Evolutionary conservation across 75 land plant genomes (phyloP).

Genomic region (Pinus albicaulis): DNA sequence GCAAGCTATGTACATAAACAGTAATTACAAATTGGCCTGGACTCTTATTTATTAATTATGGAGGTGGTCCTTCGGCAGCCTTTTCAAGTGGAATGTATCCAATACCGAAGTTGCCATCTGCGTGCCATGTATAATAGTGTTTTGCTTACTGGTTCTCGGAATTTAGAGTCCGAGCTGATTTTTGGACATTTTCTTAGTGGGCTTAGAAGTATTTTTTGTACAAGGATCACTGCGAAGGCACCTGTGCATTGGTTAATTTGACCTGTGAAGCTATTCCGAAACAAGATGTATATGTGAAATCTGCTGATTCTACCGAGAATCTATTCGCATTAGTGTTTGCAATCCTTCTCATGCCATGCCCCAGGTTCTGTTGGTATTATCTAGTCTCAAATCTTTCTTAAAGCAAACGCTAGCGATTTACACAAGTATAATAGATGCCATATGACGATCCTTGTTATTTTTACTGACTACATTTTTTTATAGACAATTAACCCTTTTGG

Average conservation of each 20-base stretch:
- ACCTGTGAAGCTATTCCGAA: constrained; percentile 1
- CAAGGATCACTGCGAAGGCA: not conserved
- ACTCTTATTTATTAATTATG: constrained; percentile 1
- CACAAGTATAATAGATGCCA: too few species aligned
- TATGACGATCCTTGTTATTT: too few species aligned
- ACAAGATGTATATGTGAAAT: constrained; percentile 8
- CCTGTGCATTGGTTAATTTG: not conserved
- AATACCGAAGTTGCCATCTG: not conserved
- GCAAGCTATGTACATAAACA: not conserved
- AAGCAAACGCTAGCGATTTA: too few species aligned
- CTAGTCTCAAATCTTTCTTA: too few species aligned
- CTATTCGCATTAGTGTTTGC: too few species aligned
- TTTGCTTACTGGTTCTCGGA: not conserved
- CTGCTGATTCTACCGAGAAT: not conserved
- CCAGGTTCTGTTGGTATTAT: too few species aligned
- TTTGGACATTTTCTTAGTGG: constrained; percentile 9
- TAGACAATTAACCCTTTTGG: too few species aligned
- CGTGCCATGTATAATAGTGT: constrained; percentile 3
- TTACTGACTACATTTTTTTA: too few species aligned
- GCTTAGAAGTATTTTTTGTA: constrained; percentile 8
- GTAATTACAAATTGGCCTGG: not conserved
- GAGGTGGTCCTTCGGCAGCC: not conserved
- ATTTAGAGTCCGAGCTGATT: constrained; percentile 7
- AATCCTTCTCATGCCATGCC: too few species aligned
- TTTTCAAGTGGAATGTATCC: constrained; percentile 3